Conservation (phyloP, 148 eudicot genomes). For the Mesembryanthemum crystallinum region DNA sequence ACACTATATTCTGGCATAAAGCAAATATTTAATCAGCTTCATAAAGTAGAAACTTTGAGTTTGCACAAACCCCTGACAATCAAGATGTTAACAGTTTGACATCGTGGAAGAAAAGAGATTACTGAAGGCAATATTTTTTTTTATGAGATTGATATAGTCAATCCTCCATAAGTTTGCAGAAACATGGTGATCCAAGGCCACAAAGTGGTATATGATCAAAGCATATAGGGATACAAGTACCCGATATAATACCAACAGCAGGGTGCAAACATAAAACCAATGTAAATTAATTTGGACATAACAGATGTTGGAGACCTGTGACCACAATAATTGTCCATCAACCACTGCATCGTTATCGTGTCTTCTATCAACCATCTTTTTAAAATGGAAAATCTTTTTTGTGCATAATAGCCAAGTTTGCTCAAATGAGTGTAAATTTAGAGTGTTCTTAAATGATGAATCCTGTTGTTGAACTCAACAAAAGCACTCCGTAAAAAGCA, state of each 20-base stretch:
- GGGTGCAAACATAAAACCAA: not conserved
- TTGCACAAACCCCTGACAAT: not conserved
- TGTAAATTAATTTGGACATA: not conserved
- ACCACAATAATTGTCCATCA: not conserved
- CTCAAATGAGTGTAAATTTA: not conserved
- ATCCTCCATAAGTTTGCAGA: not conserved
- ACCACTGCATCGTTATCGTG: not conserved
- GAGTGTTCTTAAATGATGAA: not conserved
- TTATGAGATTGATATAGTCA: not conserved
- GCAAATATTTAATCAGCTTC: not conserved
- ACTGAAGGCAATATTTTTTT: not conserved
- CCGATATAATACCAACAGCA: not conserved
- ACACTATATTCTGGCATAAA: conserved; percentile 70
- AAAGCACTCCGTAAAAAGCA: not conserved
- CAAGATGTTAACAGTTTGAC: not conserved
- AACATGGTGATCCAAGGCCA: conserved; percentile 1
- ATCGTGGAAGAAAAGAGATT: not conserved
- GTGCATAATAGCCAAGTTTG: not conserved
- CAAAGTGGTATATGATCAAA: not conserved
- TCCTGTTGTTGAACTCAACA: not conserved
- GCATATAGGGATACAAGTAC: not conserved
- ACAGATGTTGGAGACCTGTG: too few relatives aligned
- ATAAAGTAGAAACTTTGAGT: not conserved
- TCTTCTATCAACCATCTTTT: not conserved
- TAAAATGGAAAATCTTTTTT: not conserved